A percentile compares a stretch with the other conserved stretches of the same genome.
These are phyloP conservation scores for Otatea glauca DNA, from an alignment of 176 grass and related monocot genomes.

Conservation along the genomic window DNA sequence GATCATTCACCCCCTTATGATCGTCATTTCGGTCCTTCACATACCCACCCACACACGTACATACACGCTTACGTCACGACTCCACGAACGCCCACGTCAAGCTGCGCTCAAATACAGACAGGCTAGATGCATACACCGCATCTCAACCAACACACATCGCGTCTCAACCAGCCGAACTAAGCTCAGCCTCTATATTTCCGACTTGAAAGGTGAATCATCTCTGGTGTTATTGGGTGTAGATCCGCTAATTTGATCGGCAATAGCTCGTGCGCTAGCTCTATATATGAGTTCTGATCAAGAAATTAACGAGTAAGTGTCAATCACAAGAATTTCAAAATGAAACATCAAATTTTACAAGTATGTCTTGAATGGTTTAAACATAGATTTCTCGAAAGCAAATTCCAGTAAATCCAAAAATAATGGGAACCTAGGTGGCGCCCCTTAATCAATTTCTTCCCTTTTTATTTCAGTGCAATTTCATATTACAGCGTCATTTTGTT, in stretches of 20 bases:
- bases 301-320: not conserved
- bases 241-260: not conserved
- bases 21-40: too few species aligned
- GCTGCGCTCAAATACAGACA: too few species aligned
- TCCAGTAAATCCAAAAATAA: not conserved
- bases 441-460: not conserved
- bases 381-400: not conserved
- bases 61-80: too few species aligned
- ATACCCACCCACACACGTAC: too few species aligned
- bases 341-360: not conserved
- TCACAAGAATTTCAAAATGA: not conserved
- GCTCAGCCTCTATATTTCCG: not conserved
- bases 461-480: not conserved
- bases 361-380: not conserved
- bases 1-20: too few species aligned
- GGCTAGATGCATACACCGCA: too few species aligned
- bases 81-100: too few species aligned
- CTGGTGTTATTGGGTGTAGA: not conserved
- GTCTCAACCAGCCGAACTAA: too few species aligned
- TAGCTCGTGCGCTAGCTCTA: not conserved
- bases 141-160: too few species aligned
- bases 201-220: too few species aligned
- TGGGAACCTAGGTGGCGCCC: not conserved
- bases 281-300: not conserved
- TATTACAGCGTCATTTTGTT: not conserved